Percentiles rank a stretch among this genome's conserved stretches.
phyloP scores from a whole-genome alignment of 1,284 basidiomycete genomes.

The Cryptococcus hybrid region DNA sequence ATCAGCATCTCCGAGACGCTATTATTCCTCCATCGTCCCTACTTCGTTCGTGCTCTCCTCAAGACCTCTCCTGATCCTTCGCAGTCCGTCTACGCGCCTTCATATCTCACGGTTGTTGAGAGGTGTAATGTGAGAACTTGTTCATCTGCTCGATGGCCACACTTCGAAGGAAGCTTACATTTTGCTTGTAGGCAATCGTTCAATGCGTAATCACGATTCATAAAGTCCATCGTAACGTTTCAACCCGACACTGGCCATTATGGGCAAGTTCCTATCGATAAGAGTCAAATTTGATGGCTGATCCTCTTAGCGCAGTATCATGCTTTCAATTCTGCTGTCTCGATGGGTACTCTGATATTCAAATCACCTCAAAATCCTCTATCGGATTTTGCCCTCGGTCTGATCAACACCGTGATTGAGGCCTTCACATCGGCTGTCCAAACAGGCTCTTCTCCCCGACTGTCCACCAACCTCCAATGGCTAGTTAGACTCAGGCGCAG shows the following conservation, averaged over 20 bases:
- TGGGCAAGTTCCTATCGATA: conserved; percentile 3
- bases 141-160: background rate
- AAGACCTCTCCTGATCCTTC: conserved; percentile 27
- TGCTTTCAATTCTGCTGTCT: conserved; percentile 33
- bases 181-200: conserved; percentile 20
- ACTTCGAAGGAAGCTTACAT: background rate
- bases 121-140: conserved; percentile 24
- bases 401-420: conserved; percentile 24
- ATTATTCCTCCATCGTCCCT: conserved; percentile 31
- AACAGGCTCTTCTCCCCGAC: conserved; percentile 13
- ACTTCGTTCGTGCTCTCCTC: conserved; percentile 34
- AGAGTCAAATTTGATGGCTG: too few relatives aligned
- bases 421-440: conserved; percentile 20
- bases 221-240: conserved; percentile 21
- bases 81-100: conserved; percentile 21
- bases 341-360: conserved; percentile 29
- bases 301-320: conserved; percentile 14
- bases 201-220: conserved; percentile 23
- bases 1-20: conserved; percentile 28
- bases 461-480: conserved; percentile 28
- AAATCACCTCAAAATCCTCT: conserved; percentile 24
- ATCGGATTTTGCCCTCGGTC: conserved; percentile 19
- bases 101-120: conserved; percentile 32
- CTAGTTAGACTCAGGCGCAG: conserved; percentile 10
- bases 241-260: conserved; percentile 32